Evolutionary conservation across 345 rosid species (phyloP).

Genomic region (Boechera stricta): DNA sequence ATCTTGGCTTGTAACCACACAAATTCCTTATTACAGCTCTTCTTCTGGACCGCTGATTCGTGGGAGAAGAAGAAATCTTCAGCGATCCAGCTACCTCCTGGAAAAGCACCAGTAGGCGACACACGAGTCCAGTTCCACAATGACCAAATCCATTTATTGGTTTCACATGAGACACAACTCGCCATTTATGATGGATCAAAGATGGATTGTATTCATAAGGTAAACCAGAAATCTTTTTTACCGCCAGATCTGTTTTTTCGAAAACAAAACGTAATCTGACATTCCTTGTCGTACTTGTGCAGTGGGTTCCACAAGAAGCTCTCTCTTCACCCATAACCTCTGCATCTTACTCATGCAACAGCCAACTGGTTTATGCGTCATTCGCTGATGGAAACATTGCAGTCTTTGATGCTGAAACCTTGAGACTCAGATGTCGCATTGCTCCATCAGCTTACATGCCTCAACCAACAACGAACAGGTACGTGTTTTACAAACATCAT

Average conservation of each 20-base stretch:
- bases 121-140: slow-evolving; percentile 75
- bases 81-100: slow-evolving; percentile 62
- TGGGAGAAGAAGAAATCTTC: slow-evolving; percentile 77
- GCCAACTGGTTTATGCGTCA: slow-evolving; percentile 77
- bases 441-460: slow-evolving; percentile 72
- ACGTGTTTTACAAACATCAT: slow-evolving; percentile 23
- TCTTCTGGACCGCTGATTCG: slow-evolving; percentile 69
- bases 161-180: slow-evolving; percentile 76
- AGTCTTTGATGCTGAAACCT: slow-evolving; percentile 80
- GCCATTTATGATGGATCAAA: slow-evolving; percentile 74
- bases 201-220: slow-evolving; percentile 73
- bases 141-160: slow-evolving; percentile 69
- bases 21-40: slow-evolving; percentile 48
- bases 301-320: slow-evolving; percentile 92
- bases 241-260: neutral
- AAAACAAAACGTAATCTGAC: neutral
- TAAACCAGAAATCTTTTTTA: slow-evolving; percentile 19
- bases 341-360: slow-evolving; percentile 86
- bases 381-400: slow-evolving; percentile 78
- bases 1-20: neutral
- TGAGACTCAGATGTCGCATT: slow-evolving; percentile 82
- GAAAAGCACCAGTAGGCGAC: slow-evolving; percentile 62
- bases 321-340: slow-evolving; percentile 71
- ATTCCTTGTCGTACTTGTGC: slow-evolving; percentile 37
- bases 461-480: slow-evolving; percentile 64